Conservation (phyloP, 2,329 filamentous ascomycete species). For the Arthrinium puccinioides region DNA sequence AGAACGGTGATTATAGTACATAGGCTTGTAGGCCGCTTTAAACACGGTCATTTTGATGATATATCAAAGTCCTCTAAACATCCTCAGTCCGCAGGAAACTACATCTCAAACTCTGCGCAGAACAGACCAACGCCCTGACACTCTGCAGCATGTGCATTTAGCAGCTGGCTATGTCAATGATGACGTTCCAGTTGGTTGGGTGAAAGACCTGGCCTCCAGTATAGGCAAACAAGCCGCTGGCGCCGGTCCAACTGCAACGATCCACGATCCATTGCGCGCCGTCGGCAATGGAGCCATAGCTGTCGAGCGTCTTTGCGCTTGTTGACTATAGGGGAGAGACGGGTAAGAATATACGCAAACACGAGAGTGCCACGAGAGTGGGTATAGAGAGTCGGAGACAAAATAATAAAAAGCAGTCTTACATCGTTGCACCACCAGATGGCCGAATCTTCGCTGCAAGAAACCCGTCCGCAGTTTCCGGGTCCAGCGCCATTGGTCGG, state of each 20-base stretch:
- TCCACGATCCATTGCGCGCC: not conserved
- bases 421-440: conserved; percentile 1
- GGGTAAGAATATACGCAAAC: not conserved
- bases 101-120: too few species aligned
- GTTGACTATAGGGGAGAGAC: not conserved
- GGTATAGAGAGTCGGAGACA: not conserved
- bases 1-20: too few species aligned
- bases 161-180: too few species aligned
- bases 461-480: not conserved
- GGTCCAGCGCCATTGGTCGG: not conserved
- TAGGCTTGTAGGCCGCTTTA: too few species aligned
- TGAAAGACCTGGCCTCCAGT: not conserved
- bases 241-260: not conserved
- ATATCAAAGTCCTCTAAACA: too few species aligned
- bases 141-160: too few species aligned
- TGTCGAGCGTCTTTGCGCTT: not conserved
- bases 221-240: too few species aligned
- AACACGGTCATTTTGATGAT: too few species aligned
- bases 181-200: not conserved
- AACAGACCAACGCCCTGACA: too few species aligned
- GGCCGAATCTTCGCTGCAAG: not conserved
- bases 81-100: too few species aligned
- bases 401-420: not conserved
- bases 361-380: too few species aligned
- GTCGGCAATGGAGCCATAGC: not conserved